These are phyloP conservation scores for Warburgia ugandensis DNA, from an alignment of 164 flowering plant species.

Conservation along the genomic window DNA sequence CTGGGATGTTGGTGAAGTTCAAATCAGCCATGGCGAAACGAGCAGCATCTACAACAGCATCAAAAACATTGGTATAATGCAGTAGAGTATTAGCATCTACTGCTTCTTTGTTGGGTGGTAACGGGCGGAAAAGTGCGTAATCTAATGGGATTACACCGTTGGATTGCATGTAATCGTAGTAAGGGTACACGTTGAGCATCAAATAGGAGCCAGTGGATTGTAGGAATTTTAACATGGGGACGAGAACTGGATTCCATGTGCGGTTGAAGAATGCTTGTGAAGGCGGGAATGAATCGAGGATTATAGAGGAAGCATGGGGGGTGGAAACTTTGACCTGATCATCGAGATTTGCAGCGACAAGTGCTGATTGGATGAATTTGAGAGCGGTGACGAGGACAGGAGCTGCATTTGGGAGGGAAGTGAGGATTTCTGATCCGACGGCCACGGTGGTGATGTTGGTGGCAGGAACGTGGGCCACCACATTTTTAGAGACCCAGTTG, in stretches of 20 bases:
- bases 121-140: conserved; percentile 75
- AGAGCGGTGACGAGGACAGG: conserved; percentile 69
- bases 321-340: conserved; percentile 64
- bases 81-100: conserved; percentile 81
- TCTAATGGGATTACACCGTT: conserved; percentile 72
- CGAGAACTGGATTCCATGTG: conserved; percentile 58
- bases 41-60: conserved; percentile 83
- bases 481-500: conserved; percentile 76
- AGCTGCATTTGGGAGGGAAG: conserved; percentile 77
- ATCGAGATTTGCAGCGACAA: conserved; percentile 71
- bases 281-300: conserved; percentile 84
- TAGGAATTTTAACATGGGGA: conserved; percentile 64
- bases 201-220: conserved; percentile 61
- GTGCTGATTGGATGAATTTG: conserved; percentile 66
- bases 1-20: conserved; percentile 63
- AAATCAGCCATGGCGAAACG: conserved; percentile 71
- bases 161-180: conserved; percentile 77
- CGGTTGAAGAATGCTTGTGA: conserved; percentile 87
- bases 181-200: conserved; percentile 87
- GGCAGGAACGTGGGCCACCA: conserved; percentile 61
- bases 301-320: conserved; percentile 71
- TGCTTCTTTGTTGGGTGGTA: conserved; percentile 78
- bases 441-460: conserved; percentile 82
- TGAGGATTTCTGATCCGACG: conserved; percentile 78
- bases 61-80: conserved; percentile 82